A percentile compares a stretch with the other conserved stretches of the same genome.
These are phyloP conservation scores for Phyllosticta capitalensis DNA, from an alignment of 2,329 filamentous ascomycete species.

Conservation along the genomic window DNA sequence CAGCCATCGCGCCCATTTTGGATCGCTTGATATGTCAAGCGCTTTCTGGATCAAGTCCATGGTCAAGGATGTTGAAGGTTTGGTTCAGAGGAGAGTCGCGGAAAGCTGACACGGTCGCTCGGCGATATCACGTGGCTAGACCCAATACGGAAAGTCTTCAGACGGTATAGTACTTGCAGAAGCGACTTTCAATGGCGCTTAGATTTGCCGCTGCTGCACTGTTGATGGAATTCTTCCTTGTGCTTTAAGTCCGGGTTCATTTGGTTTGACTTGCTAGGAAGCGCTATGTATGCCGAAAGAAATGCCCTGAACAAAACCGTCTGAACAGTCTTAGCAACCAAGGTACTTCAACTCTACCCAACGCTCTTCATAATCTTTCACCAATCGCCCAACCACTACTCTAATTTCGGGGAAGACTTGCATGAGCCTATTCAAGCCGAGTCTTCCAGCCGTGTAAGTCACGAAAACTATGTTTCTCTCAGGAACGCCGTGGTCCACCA, in stretches of 20 bases:
- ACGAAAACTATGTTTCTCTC: conserved; percentile 84
- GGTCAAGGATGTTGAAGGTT: conserved; percentile 5
- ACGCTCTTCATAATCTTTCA: conserved; percentile 71
- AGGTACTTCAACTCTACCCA: conserved; percentile 90
- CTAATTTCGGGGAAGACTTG: conserved; percentile 82
- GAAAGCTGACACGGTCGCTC: background rate
- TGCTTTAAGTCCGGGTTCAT: too few species aligned
- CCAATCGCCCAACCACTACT: conserved; percentile 74
- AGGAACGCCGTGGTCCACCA: conserved; percentile 84
- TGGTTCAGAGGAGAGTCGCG: background rate
- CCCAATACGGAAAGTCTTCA: background rate
- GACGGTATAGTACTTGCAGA: background rate
- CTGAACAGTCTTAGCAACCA: conserved; percentile 52
- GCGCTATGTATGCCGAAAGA: background rate
- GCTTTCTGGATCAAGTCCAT: conserved; percentile 30
- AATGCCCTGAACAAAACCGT: background rate
- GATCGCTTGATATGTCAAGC: conserved; percentile 39
- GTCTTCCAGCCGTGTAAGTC: conserved; percentile 78
- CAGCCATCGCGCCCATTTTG: conserved; percentile 52
- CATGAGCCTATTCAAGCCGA: conserved; percentile 74
- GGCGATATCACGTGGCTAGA: background rate
- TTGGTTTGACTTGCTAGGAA: too few species aligned
- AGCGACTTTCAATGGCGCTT: background rate
- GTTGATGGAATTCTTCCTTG: too few species aligned
- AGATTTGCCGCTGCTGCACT: too few species aligned